Evolutionary conservation across 2,329 filamentous ascomycete genomes (phyloP), one percentile per base, ranked within the genome.

Genomic region (Calycina herbarum): DNA sequence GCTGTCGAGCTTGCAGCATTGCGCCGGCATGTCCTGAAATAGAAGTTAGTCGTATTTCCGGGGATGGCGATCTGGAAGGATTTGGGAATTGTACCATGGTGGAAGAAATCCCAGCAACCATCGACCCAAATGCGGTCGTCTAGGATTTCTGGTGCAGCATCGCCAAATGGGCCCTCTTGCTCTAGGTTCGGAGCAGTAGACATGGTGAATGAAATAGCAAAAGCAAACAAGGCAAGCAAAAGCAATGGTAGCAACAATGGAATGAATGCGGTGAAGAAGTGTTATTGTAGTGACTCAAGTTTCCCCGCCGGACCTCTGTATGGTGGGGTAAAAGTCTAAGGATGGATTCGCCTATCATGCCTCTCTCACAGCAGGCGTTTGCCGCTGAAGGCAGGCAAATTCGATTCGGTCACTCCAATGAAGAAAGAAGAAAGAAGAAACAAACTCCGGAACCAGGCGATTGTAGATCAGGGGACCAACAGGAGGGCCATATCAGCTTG

Each of bases 51-150:
- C 40, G 24, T 11, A n/a, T 13, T 24, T 54, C 24, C 11, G 20
- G 48, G 20, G 3, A 54, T 54, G 48, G 48, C 59, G 20, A 51
- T 38, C 17, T 48, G 54, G 38, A 42, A 51, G 54, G 61, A 51
- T 42, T 57, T 11, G 62, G 38, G 48, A 31, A 73, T 81, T 71
- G 38, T 78, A 93, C 92, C 95, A 78, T 98, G 95, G 78, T 99
- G 95, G 80, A 94, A 96, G 80, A 99, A 99, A 82, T 99, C 95
- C 81, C 97, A 99, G 83, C 95, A 99, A 69, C 95, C 95, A 78
- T 99, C 95, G 31, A 99, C 91, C 96, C 96, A 99, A 74, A 99
- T 92, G 71, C 94, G 89, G 73, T 91, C 88, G 65, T 89, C 83
- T 6, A 76, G 67, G 20, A 77, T 70, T 63, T 74, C 73, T n/a